phyloP scores from a whole-genome alignment of 805 yeast genomes.

The Ogataea methylovora region DNA sequence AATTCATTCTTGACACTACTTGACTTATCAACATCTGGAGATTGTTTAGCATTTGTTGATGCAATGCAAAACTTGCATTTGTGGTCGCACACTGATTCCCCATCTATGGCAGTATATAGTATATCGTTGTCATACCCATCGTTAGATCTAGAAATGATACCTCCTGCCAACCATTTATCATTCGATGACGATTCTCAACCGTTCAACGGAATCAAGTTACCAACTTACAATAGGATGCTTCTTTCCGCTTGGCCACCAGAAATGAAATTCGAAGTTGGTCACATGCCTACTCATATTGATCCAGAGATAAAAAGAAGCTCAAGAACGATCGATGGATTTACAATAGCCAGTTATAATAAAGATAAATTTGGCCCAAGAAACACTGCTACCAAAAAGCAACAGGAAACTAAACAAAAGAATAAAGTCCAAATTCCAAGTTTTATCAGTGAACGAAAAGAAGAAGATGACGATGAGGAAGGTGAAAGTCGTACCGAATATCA shows the following conservation, averaged over 20 bases:
- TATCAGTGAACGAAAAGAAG: constrained; percentile 46
- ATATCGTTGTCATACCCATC: constrained; percentile 53
- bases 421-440: constrained; percentile 39
- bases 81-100: constrained; percentile 51
- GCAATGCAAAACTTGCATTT: constrained; percentile 52
- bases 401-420: constrained; percentile 23
- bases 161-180: constrained; percentile 13
- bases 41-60: constrained; percentile 65
- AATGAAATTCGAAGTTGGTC: constrained; percentile 50
- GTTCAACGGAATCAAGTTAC: constrained; percentile 72
- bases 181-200: constrained; percentile 44
- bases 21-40: constrained; percentile 66
- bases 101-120: constrained; percentile 32
- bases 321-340: constrained; percentile 25
- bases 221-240: constrained; percentile 70
- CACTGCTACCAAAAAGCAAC: constrained; percentile 33
- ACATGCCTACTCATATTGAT: constrained; percentile 48
- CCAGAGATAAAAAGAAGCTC: constrained; percentile 34
- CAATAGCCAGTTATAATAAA: constrained; percentile 47
- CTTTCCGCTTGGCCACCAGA: constrained; percentile 77
- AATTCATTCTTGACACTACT: constrained; percentile 37
- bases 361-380: constrained; percentile 53
- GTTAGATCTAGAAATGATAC: constrained; percentile 25
- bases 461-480: constrained; percentile 20
- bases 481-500: constrained; percentile 10